Evolutionary conservation across 805 yeast genomes (phyloP).

Genomic region (Teunomyces kruisii): DNA sequence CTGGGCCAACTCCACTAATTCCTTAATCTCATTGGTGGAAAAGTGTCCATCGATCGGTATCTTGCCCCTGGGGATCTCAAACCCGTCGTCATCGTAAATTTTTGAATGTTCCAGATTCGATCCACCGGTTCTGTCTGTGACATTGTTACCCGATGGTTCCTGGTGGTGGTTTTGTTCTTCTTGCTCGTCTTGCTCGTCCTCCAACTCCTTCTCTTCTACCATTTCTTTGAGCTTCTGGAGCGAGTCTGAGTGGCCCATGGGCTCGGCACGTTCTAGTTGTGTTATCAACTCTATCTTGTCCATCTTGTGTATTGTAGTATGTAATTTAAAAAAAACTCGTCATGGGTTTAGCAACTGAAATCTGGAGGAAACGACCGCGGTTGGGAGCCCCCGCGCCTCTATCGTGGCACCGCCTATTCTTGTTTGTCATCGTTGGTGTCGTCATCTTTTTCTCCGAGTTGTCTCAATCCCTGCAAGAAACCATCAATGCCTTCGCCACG

Average conservation of each 20-base stretch:
- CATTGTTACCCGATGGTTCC: too few species aligned
- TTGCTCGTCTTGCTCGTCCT: slow-evolving; percentile 7
- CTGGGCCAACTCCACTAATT: slow-evolving; percentile 31
- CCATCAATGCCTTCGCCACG: slow-evolving; percentile 56
- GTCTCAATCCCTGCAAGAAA: slow-evolving; percentile 45
- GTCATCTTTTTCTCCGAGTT: slow-evolving; percentile 17
- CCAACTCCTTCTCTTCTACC: slow-evolving; percentile 17
- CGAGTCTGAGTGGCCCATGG: slow-evolving; percentile 9
- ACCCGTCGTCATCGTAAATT: slow-evolving; percentile 33
- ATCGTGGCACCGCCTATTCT: background rate
- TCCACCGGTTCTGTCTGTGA: too few species aligned
- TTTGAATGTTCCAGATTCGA: slow-evolving; percentile 2
- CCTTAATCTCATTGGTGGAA: slow-evolving; percentile 31
- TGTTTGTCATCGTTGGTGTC: slow-evolving; percentile 3
- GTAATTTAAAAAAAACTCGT: background rate
- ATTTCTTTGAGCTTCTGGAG: slow-evolving; percentile 26
- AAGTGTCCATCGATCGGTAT: slow-evolving; percentile 44
- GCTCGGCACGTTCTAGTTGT: slow-evolving; percentile 18
- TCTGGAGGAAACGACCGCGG: background rate
- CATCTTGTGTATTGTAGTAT: slow-evolving; percentile 8
- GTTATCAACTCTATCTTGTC: slow-evolving; percentile 27
- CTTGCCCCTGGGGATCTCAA: slow-evolving; percentile 36
- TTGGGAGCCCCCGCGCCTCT: slow-evolving; percentile 1
- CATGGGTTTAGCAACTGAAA: background rate
- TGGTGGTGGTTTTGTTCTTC: too few species aligned